phyloP scores from a whole-genome alignment of 257 asterid genomes.

The Cruciata laevipes region DNA sequence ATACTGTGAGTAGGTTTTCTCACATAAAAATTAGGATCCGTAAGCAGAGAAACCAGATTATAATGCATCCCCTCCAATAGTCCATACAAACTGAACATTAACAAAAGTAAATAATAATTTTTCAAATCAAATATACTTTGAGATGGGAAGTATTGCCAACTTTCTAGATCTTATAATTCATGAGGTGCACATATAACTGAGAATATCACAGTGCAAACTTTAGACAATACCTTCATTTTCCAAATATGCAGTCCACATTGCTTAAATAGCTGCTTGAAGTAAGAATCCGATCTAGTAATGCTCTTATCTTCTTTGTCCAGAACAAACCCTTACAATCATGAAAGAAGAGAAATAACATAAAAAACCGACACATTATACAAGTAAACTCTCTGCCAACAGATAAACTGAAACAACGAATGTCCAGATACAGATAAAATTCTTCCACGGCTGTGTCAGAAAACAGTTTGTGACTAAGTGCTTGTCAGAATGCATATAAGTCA shows the following conservation, averaged over 20 bases:
- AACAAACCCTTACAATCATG: constrained; percentile 53
- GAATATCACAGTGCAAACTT: not conserved
- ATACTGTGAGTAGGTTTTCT: no score
- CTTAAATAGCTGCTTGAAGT: constrained; percentile 77
- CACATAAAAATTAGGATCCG: no score
- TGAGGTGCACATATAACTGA: not conserved
- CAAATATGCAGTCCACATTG: constrained; percentile 70
- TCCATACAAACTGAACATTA: not conserved
- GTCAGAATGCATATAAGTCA: not conserved
- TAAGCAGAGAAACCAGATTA: no score
- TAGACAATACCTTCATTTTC: constrained; percentile 54
- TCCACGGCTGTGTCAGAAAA: not conserved
- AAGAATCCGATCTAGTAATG: constrained; percentile 77
- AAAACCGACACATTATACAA: constrained; percentile 1
- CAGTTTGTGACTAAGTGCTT: not conserved
- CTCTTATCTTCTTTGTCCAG: constrained; percentile 89
- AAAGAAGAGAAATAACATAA: constrained; percentile 6
- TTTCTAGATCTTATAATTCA: no score
- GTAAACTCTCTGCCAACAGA: not conserved
- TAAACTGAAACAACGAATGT: not conserved
- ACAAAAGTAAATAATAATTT: not conserved
- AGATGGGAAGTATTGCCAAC: not conserved
- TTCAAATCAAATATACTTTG: not conserved
- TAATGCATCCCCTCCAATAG: not conserved
- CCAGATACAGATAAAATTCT: not conserved